Evolutionary conservation across 305 asterid genomes (phyloP).

Genomic region (Fraxinus velutina): DNA sequence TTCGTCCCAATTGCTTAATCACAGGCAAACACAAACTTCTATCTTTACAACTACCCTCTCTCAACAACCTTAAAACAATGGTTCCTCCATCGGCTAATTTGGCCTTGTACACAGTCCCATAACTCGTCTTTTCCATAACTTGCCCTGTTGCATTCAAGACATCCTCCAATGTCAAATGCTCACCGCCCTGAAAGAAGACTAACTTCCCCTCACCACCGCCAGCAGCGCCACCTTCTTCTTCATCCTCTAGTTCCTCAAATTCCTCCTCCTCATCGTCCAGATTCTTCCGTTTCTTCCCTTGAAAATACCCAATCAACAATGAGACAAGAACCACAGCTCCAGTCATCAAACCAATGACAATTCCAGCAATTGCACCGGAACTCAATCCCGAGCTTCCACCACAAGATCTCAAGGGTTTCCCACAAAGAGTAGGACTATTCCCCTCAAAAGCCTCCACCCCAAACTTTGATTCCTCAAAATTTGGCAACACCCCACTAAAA

Average conservation of each 20-base stretch:
- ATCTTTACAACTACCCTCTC: constrained; percentile 88
- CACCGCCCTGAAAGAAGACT: constrained; percentile 91
- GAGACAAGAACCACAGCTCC: constrained; percentile 82
- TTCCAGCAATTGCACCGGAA: constrained; percentile 88
- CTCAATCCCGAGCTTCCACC: constrained; percentile 64
- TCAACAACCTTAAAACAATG: constrained; percentile 82
- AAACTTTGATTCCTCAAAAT: constrained; percentile 61
- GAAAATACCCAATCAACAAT: constrained; percentile 76
- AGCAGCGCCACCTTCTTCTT: constrained; percentile 37
- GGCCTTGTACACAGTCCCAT: constrained; percentile 92
- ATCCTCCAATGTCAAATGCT: constrained; percentile 84
- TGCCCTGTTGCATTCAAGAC: constrained; percentile 96
- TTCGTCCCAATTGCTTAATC: constrained; percentile 71
- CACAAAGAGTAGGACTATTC: constrained; percentile 75
- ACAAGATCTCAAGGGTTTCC: constrained; percentile 64
- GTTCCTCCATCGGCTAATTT: constrained; percentile 90
- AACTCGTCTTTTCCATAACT: constrained; percentile 91
- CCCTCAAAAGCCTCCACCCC: constrained; percentile 73
- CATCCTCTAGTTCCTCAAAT: constrained; percentile 60
- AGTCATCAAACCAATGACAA: constrained; percentile 85
- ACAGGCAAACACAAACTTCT: constrained; percentile 61
- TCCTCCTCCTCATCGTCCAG: constrained; percentile 64
- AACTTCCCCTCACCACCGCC: constrained; percentile 73
- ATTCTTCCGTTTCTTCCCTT: constrained; percentile 69
- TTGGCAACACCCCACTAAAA: constrained; percentile 80